A percentile compares a stretch with the other conserved stretches of the same genome.
These are phyloP conservation scores for Aspergillus glaucus DNA, from an alignment of 2,329 filamentous ascomycete genomes.

Conservation along the genomic window DNA sequence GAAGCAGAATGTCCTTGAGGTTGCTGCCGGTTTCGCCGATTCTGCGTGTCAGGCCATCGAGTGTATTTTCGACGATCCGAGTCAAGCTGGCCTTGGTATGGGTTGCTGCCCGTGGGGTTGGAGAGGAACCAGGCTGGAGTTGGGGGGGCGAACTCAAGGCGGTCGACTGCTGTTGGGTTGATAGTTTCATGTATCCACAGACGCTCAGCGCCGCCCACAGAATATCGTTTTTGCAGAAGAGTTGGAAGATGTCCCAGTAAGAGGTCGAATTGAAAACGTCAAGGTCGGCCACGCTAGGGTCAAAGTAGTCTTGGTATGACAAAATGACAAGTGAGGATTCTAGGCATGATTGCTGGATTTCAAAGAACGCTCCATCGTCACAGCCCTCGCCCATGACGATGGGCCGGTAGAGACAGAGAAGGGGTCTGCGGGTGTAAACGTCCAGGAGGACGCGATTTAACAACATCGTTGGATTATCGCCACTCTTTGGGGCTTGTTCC, in stretches of 20 bases:
- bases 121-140: background rate
- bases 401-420: conserved; percentile 25
- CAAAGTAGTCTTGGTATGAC: conserved; percentile 27
- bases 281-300: conserved; percentile 22
- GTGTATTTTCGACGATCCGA: conserved; percentile 22
- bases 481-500: background rate
- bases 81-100: conserved; percentile 20
- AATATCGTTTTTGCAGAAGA: conserved; percentile 23
- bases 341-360: conserved; percentile 16
- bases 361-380: conserved; percentile 10
- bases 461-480: conserved; percentile 1
- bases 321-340: conserved; percentile 21
- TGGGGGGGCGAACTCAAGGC: background rate
- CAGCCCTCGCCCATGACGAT: conserved; percentile 10
- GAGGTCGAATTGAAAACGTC: conserved; percentile 15
- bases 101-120: background rate
- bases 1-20: conserved; percentile 24
- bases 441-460: conserved; percentile 21
- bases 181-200: conserved; percentile 23
- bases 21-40: conserved; percentile 22
- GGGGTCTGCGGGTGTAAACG: conserved; percentile 20
- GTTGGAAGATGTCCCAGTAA: conserved; percentile 24
- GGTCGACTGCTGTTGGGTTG: background rate
- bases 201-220: conserved; percentile 24
- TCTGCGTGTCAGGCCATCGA: conserved; percentile 21